Evolutionary conservation across 345 rosid genomes (phyloP).

Genomic region (Moringa oleifera): DNA sequence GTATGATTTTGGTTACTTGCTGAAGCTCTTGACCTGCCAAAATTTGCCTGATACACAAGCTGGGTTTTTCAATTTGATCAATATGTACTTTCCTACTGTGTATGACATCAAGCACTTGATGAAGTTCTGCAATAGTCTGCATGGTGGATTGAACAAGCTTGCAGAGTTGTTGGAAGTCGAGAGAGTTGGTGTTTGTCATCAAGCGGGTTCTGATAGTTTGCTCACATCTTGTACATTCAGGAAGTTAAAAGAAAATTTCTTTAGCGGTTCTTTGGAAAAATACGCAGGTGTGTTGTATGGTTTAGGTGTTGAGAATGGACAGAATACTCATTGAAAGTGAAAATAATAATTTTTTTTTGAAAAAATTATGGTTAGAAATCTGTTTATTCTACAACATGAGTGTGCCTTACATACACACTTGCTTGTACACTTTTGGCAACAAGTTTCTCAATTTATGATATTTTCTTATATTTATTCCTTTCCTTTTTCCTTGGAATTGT

Average conservation of each 20-base stretch:
- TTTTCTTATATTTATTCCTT: no score
- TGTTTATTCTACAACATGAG: conserved; percentile 15
- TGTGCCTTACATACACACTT: conserved; percentile 14
- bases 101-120: conserved; percentile 84
- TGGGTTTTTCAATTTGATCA: conserved; percentile 60
- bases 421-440: conserved; percentile 23
- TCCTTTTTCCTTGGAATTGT: no score
- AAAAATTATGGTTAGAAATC: conserved; percentile 2
- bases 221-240: conserved; percentile 78
- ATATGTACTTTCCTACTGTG: conserved; percentile 59
- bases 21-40: conserved; percentile 72
- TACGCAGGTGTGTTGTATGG: conserved; percentile 91
- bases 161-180: conserved; percentile 83
- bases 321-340: no score
- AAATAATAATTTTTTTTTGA: no score
- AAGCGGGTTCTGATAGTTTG: conserved; percentile 94
- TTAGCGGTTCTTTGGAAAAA: conserved; percentile 61
- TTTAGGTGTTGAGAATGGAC: conserved; percentile 80
- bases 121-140: conserved; percentile 86
- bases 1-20: conserved; percentile 82
- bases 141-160: conserved; percentile 83
- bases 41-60: conserved; percentile 55
- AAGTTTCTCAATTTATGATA: conserved; percentile 6
- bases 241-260: conserved; percentile 80
- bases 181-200: conserved; percentile 82